phyloP scores from a whole-genome alignment of 768 basidiomycete species.

The Lactarius akahatsu region DNA sequence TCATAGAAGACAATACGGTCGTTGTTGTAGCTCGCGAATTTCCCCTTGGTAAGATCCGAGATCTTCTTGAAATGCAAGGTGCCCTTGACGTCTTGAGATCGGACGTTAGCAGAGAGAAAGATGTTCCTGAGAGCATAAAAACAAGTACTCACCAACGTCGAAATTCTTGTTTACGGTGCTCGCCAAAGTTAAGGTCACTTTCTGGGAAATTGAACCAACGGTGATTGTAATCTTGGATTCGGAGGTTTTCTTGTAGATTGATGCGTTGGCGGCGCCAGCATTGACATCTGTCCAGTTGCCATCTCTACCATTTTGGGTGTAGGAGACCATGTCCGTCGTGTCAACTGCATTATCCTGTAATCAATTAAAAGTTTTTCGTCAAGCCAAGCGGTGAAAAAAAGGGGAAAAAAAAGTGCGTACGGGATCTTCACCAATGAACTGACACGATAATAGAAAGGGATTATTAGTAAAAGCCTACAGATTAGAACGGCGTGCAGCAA shows the following conservation, averaged over 20 bases:
- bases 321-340: neutral
- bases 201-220: neutral
- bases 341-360: neutral
- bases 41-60: neutral
- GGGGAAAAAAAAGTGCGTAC: neutral
- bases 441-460: neutral
- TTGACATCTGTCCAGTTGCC: neutral
- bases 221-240: neutral
- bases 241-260: neutral
- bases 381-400: neutral
- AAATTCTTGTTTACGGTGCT: neutral
- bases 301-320: neutral
- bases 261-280: neutral
- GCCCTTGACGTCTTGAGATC: neutral
- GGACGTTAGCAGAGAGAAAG: neutral
- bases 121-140: neutral
- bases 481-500: neutral
- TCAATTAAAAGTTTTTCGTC: neutral
- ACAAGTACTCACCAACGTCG: neutral
- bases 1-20: neutral
- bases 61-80: neutral
- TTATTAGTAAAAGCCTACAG: neutral
- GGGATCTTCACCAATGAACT: constrained; percentile 2
- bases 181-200: neutral
- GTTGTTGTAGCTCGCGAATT: neutral